phyloP scores from a whole-genome alignment of 2,329 filamentous ascomycete species.

The Aspergillus ochraceus region DNA sequence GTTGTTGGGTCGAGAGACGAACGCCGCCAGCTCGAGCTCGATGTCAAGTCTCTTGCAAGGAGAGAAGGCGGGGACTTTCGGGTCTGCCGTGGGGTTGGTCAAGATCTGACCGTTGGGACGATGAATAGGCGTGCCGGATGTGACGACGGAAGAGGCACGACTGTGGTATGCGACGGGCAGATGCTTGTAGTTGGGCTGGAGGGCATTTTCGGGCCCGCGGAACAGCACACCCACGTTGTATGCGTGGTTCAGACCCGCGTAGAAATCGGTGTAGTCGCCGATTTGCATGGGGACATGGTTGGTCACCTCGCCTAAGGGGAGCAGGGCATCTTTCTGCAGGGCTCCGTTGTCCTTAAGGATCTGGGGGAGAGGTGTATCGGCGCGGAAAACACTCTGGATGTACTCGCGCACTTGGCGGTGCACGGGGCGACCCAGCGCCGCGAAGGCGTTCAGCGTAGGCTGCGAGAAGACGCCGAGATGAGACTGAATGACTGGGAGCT shows the following conservation, averaged over 20 bases:
- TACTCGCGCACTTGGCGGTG: constrained; percentile 69
- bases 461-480: constrained; percentile 64
- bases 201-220: constrained; percentile 68
- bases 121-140: constrained; percentile 71
- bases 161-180: constrained; percentile 82
- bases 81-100: constrained; percentile 60
- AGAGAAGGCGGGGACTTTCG: constrained; percentile 63
- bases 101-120: constrained; percentile 75
- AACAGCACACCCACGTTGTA: constrained; percentile 72
- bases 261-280: constrained; percentile 85
- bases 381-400: constrained; percentile 66
- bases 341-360: constrained; percentile 63
- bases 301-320: constrained; percentile 60
- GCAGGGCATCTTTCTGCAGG: constrained; percentile 58
- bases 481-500: constrained; percentile 56
- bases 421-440: constrained; percentile 66
- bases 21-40: constrained; percentile 77
- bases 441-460: constrained; percentile 71
- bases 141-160: constrained; percentile 71
- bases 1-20: constrained; percentile 65
- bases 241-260: constrained; percentile 76
- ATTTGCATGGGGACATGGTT: constrained; percentile 75
- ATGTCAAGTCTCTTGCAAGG: constrained; percentile 71
- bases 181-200: constrained; percentile 80
- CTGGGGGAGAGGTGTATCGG: constrained; percentile 59